Evolutionary conservation across 768 basidiomycete genomes (phyloP).

Genomic region (Fomitopsis pulvina): DNA sequence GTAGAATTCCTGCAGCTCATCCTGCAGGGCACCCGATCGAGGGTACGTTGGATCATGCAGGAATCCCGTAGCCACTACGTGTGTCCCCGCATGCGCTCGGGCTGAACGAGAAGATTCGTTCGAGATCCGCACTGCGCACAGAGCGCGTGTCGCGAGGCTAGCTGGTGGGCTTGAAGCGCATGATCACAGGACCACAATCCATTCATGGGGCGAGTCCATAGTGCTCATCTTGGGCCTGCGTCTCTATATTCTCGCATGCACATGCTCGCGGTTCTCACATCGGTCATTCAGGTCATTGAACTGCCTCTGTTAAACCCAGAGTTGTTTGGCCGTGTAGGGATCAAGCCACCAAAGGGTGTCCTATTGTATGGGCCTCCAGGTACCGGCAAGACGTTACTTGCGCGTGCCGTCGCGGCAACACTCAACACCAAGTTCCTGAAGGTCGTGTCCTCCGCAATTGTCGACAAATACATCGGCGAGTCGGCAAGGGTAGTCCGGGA

Average conservation of each 20-base stretch:
- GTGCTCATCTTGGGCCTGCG: no score
- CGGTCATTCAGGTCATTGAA: slow-evolving; percentile 72
- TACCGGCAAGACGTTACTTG: slow-evolving; percentile 93
- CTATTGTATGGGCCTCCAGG: slow-evolving; percentile 95
- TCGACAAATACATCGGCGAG: slow-evolving; percentile 98
- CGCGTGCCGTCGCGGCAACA: slow-evolving; percentile 93
- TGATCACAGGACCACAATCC: no score
- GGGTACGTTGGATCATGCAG: neutral
- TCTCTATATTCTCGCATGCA: neutral
- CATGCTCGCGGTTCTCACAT: neutral
- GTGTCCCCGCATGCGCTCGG: no score
- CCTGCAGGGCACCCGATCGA: no score
- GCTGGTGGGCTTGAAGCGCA: no score
- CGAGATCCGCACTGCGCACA: no score
- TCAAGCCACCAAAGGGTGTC: slow-evolving; percentile 94
- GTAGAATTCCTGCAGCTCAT: no score
- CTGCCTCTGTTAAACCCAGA: slow-evolving; percentile 92
- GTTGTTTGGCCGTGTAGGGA: slow-evolving; percentile 91
- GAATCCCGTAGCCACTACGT: no score
- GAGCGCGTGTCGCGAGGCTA: no score
- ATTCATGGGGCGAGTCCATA: no score
- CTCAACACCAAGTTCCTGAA: slow-evolving; percentile 96
- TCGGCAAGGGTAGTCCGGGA: slow-evolving; percentile 93
- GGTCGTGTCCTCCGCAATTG: slow-evolving; percentile 96
- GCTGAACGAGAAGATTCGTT: no score